Evolutionary conservation across 148 eudicot genomes (phyloP).

Genomic region (Nepenthes mirabilis): DNA sequence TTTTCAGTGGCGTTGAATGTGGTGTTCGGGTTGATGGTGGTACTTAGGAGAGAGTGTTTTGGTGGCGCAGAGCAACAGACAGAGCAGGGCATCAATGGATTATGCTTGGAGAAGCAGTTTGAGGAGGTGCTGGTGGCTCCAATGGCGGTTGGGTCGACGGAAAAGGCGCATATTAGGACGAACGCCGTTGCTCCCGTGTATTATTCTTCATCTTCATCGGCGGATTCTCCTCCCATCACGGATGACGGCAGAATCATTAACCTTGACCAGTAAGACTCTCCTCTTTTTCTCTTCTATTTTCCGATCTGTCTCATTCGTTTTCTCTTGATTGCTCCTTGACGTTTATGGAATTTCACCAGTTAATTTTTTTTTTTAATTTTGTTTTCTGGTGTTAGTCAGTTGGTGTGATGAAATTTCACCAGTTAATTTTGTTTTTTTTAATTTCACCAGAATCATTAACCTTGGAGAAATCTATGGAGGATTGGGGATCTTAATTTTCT

Average conservation of each 20-base stretch:
- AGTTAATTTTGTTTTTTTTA: no score
- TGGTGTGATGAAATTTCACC: no score
- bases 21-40: constrained; percentile 38
- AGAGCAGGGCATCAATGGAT: constrained; percentile 9
- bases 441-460: no score
- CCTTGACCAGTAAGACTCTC: constrained; percentile 1
- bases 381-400: no score
- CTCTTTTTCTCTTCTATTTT: constrained; percentile 10
- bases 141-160: neutral
- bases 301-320: neutral
- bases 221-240: constrained; percentile 3
- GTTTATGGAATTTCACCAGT: no score
- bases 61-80: constrained; percentile 6
- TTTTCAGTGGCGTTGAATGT: constrained; percentile 72
- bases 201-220: neutral
- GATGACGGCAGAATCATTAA: constrained; percentile 7
- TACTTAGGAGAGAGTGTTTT: constrained; percentile 7
- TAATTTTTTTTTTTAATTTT: no score
- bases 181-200: no score
- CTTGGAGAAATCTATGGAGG: no score
- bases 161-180: neutral
- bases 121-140: neutral
- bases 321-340: no score
- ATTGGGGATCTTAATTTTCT: no score
- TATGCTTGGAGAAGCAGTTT: neutral